Evolutionary conservation across 306 rosid species (phyloP).

Genomic region (Erythrophleum fordii): DNA sequence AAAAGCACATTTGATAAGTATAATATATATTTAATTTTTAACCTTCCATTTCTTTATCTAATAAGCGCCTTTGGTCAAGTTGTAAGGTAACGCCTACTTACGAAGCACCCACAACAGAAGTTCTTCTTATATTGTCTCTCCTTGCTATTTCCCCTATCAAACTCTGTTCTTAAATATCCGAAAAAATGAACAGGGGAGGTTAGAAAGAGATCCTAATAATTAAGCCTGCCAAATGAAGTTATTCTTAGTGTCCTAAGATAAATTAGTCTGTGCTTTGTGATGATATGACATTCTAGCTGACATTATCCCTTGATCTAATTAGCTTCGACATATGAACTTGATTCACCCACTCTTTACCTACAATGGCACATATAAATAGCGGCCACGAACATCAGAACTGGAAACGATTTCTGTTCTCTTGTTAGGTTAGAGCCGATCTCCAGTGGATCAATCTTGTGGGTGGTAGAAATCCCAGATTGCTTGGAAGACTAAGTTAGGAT

Average conservation of each 20-base stretch:
- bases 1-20: background rate
- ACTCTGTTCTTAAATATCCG: background rate
- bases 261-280: background rate
- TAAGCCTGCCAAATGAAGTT: background rate
- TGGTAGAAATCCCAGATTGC: background rate
- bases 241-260: background rate
- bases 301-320: background rate
- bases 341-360: background rate
- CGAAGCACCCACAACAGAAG: background rate
- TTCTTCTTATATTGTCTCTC: background rate
- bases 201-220: background rate
- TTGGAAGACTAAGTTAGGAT: background rate
- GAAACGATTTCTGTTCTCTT: background rate
- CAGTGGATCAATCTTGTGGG: background rate
- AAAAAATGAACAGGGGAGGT: background rate
- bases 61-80: background rate
- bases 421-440: background rate
- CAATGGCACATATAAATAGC: background rate
- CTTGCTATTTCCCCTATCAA: background rate
- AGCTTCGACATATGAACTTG: background rate
- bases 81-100: background rate
- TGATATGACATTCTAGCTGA: background rate
- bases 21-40: background rate
- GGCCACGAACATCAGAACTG: background rate
- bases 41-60: background rate